phyloP scores from a whole-genome alignment of 768 basidiomycete genomes.

The Mycena chlorophos region DNA sequence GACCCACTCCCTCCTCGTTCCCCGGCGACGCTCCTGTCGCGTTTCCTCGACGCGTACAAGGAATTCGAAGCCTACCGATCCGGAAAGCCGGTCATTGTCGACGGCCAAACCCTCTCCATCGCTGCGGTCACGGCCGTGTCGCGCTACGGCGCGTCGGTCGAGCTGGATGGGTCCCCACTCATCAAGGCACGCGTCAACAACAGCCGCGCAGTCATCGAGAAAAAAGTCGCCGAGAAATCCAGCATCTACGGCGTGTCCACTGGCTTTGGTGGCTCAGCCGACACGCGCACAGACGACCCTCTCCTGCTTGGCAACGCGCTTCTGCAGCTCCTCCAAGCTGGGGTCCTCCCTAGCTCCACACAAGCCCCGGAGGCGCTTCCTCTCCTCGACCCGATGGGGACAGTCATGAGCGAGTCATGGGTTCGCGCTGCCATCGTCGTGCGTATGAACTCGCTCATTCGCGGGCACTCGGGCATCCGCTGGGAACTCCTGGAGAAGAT shows the following conservation, averaged over 20 bases:
- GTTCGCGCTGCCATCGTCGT: constrained; percentile 85
- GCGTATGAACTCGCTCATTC: constrained; percentile 86
- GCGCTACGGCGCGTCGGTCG: constrained; percentile 55
- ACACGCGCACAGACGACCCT: constrained; percentile 78
- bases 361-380: constrained; percentile 55
- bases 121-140: constrained; percentile 78
- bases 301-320: constrained; percentile 75
- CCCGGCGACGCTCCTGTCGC: constrained; percentile 46
- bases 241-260: constrained; percentile 83
- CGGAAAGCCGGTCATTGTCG: constrained; percentile 62
- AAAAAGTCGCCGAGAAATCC: constrained; percentile 64
- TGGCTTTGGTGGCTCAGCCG: constrained; percentile 87
- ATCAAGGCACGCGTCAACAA: constrained; percentile 57
- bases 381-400: constrained; percentile 63
- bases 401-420: constrained; percentile 83
- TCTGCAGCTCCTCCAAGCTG: constrained; percentile 81
- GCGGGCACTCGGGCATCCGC: constrained; percentile 85
- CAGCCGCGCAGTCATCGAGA: constrained; percentile 61
- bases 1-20: constrained; percentile 16
- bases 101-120: constrained; percentile 72
- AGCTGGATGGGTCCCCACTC: constrained; percentile 48
- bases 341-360: constrained; percentile 65
- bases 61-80: constrained; percentile 70
- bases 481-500: constrained; percentile 81
- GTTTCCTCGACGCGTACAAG: constrained; percentile 58